A percentile compares a stretch with the other conserved stretches of the same genome.
Evolutionary conservation across 2,329 filamentous ascomycete genomes (phyloP).

Genomic region (Cordyceps tenuipes): DNA sequence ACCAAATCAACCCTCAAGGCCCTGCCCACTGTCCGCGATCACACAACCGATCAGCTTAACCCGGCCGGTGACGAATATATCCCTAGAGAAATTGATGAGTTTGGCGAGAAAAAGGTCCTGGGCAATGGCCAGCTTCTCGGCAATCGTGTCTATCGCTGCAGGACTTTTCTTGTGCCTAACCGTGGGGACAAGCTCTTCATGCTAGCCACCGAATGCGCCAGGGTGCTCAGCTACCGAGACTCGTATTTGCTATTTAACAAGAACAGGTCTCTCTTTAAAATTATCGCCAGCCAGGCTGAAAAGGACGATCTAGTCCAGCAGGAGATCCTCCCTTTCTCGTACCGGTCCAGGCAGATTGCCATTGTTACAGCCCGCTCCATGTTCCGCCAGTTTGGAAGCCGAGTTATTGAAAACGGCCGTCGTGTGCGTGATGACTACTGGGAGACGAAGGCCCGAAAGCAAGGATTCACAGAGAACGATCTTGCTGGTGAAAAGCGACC

Average conservation of each 20-base stretch:
- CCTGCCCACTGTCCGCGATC: conserved; percentile 88
- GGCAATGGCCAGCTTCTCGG: conserved; percentile 73
- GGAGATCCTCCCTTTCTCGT: conserved; percentile 94
- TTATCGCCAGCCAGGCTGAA: conserved; percentile 90
- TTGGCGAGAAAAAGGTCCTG: conserved; percentile 90
- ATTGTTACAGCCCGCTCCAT: conserved; percentile 97
- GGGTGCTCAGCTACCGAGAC: conserved; percentile 87
- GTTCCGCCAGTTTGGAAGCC: conserved; percentile 96
- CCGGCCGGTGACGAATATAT: conserved; percentile 89
- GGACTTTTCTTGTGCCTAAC: conserved; percentile 87
- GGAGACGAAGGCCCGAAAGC: conserved; percentile 94
- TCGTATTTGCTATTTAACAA: conserved; percentile 99
- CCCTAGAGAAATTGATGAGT: conserved; percentile 84
- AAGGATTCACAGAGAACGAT: conserved; percentile 96
- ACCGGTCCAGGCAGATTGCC: conserved; percentile 95
- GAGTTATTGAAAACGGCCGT: conserved; percentile 82
- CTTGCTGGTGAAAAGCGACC: conserved; percentile 92
- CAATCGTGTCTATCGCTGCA: conserved; percentile 79
- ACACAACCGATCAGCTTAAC: conserved; percentile 92
- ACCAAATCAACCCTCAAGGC: conserved; percentile 85
- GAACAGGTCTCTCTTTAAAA: conserved; percentile 93
- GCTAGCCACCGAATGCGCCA: conserved; percentile 94
- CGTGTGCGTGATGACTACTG: conserved; percentile 96
- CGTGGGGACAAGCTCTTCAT: conserved; percentile 94
- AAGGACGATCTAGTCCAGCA: conserved; percentile 95